phyloP scores from a whole-genome alignment of 495 filamentous ascomycete genomes.

The Xylaria telfairii region DNA sequence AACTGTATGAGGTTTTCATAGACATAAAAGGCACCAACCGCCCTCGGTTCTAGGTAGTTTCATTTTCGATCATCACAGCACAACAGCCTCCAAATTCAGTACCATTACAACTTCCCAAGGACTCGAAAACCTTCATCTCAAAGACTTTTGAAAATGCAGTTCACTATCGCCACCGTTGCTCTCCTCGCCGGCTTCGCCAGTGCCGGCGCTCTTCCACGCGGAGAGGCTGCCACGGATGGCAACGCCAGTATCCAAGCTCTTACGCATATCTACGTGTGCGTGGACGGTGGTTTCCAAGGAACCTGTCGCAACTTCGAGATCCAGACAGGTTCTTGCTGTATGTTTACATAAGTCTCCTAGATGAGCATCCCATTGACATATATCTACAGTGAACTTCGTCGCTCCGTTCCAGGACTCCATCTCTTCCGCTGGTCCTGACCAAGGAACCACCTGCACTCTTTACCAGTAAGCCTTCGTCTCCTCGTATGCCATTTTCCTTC shows the following conservation, averaged over 20 bases:
- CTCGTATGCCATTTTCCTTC: not conserved
- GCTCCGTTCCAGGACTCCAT: not conserved
- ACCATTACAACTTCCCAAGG: not conserved
- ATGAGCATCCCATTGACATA: not conserved
- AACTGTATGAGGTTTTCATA: not conserved
- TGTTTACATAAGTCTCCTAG: not conserved
- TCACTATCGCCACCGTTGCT: conserved; percentile 1
- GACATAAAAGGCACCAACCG: no score
- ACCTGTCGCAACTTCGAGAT: not conserved
- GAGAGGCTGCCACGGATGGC: not conserved
- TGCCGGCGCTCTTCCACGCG: not conserved
- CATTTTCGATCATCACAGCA: no score
- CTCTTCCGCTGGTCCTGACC: not conserved
- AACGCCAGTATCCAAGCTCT: not conserved
- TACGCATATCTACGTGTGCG: not conserved
- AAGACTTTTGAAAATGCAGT: not conserved
- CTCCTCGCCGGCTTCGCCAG: not conserved
- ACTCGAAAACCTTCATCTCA: not conserved
- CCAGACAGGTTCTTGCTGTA: not conserved
- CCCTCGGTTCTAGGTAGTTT: no score
- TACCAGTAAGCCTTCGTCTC: not conserved
- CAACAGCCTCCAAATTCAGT: not conserved
- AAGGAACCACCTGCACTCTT: not conserved
- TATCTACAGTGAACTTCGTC: not conserved
- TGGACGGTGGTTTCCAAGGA: not conserved